Conservation (phyloP, 1,284 basidiomycete species). For the Ceratobasidium sp. region DNA sequence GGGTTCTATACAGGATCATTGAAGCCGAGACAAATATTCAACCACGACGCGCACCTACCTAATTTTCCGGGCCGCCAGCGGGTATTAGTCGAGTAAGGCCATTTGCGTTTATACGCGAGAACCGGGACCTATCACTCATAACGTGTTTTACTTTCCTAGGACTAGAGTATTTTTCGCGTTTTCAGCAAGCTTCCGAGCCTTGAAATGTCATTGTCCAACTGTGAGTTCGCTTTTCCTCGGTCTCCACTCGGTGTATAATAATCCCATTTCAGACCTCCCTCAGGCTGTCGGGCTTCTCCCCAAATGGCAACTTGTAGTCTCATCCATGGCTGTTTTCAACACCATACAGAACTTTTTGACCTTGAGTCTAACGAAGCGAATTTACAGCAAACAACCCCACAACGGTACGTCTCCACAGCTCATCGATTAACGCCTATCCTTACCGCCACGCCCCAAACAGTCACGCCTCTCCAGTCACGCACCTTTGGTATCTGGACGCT, state of each 20-base stretch:
- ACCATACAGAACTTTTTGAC: conserved; percentile 83
- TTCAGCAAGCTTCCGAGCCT: too few species aligned
- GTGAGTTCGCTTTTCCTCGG: conserved; percentile 6
- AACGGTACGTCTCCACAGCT: conserved; percentile 54
- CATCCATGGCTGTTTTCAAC: conserved; percentile 83
- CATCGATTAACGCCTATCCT: background rate
- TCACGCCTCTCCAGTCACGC: conserved; percentile 84
- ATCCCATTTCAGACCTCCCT: conserved; percentile 63
- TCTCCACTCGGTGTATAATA: background rate
- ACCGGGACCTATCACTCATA: background rate
- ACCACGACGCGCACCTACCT: conserved; percentile 1
- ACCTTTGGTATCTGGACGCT: conserved; percentile 92
- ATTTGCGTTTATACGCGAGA: background rate
- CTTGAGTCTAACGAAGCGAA: conserved; percentile 76
- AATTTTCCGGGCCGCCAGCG: background rate
- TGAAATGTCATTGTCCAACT: conserved; percentile 27
- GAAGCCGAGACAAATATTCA: background rate
- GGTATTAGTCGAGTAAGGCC: background rate
- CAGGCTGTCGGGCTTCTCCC: conserved; percentile 76
- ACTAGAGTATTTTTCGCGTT: too few species aligned
- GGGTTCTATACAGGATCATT: conserved; percentile 7
- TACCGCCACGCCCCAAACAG: conserved; percentile 58
- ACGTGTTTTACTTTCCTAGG: background rate
- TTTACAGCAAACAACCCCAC: conserved; percentile 73
- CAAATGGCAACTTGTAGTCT: conserved; percentile 85